Base-by-base conservation (phyloP, 2,329 filamentous ascomycete genomes). In the Aureobasidium sp. region DNA sequence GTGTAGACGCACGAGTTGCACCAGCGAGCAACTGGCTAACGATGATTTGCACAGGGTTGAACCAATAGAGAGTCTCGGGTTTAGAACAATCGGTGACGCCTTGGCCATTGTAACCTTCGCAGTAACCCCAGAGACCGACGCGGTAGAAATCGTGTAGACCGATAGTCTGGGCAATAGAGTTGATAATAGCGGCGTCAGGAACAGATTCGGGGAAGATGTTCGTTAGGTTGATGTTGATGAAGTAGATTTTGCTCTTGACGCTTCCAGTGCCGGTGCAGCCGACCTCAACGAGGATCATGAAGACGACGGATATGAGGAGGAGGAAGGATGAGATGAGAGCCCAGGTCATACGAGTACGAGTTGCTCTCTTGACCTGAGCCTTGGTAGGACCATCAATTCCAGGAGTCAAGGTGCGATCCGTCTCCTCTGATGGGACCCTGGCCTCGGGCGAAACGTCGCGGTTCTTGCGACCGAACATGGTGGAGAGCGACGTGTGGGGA, bases 111-210 rank as follows among this genome's bases (percentile, higher is more conserved):
- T 92, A 95, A 25, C 92, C 92, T 73, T 96, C 90, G 74, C 93
- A 97, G 73, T 88, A 96, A 63, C 86, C 88, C 93, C 93, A 97
- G 44, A 97, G 77, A 6, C 92, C 92, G 32, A 96, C 89, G 69
- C 91, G 89, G 75, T 97, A 97, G 76, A 96, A 97, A 74, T 97
- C 93, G 72, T 96, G 91, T 53, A 97, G 81, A 34, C 92, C 93
- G 59, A 97, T 79, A 27, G 88, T 90, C 57, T 90, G 86, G 4
- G 91, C 91, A 66, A 96, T 91, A 49, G 86, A 91, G 78, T 96
- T 96, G 74, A 96, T 88, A 49, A 96, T 81, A 29, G 81, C 76
- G 10, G 86, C 85, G 71, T 91, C 88, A 45, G 88, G 87, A 16
- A 90, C 83, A 5, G 83, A 85, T 37, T 84, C 78, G 0, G 89